Conservation (phyloP, 306 rosid genomes). For the Begonia masoniana region DNA sequence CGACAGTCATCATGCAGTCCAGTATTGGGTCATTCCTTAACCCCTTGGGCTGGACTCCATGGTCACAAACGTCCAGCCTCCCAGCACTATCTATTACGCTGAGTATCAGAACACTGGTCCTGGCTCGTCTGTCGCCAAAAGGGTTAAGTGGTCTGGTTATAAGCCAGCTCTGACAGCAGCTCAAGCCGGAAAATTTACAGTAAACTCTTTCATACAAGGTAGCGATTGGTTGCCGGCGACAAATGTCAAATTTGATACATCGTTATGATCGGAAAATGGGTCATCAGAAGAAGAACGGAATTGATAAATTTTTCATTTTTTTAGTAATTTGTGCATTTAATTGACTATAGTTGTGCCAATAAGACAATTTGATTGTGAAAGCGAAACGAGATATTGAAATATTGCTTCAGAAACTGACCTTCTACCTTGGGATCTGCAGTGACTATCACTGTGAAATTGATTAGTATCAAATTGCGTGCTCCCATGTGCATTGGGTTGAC, state of each 20-base stretch:
- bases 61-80: conserved; percentile 49
- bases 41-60: conserved; percentile 62
- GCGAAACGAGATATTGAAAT: too few species aligned
- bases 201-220: conserved; percentile 54
- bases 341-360: neutral
- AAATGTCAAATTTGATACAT: conserved; percentile 28
- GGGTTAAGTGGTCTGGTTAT: conserved; percentile 75
- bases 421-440: too few species aligned
- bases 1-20: conserved; percentile 60
- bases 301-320: too few species aligned
- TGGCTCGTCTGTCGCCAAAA: conserved; percentile 30
- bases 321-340: too few species aligned
- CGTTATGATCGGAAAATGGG: conserved; percentile 35
- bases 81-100: conserved; percentile 45
- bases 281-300: too few species aligned
- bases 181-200: conserved; percentile 42
- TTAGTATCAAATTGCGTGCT: too few species aligned
- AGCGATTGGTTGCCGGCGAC: conserved; percentile 54
- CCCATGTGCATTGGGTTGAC: too few species aligned
- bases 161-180: conserved; percentile 26
- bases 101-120: conserved; percentile 63
- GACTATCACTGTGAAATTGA: too few species aligned
- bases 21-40: conserved; percentile 39
- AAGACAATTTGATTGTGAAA: too few species aligned
- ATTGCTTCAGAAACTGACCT: too few species aligned